A percentile compares a stretch with the other conserved stretches of the same genome.
Conservation (phyloP, 495 filamentous ascomycete genomes). For the Pyronema domesticum region DNA sequence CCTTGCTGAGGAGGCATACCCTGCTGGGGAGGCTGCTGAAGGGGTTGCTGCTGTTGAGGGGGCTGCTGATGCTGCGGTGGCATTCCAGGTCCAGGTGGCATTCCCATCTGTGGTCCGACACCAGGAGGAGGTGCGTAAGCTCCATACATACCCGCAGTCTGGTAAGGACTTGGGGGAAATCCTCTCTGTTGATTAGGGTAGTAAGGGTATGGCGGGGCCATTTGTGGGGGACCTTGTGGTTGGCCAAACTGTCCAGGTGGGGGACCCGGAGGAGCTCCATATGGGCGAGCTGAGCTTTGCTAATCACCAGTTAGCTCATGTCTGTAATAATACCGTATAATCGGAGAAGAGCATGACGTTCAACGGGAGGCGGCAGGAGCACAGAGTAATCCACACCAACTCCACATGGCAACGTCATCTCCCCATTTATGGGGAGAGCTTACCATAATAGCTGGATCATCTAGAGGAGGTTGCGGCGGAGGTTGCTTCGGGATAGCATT, state of each 20-base stretch:
- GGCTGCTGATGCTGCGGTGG: conserved; percentile 12
- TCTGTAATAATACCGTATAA: neutral
- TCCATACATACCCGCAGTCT: conserved; percentile 19
- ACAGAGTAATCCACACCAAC: neutral
- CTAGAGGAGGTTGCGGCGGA: conserved; percentile 55
- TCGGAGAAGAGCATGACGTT: neutral
- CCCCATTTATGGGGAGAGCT: conserved; percentile 26
- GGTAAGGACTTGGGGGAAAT: conserved; percentile 20
- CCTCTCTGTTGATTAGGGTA: conserved; percentile 15
- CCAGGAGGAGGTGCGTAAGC: conserved; percentile 17
- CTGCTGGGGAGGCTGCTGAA: neutral
- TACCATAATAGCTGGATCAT: conserved; percentile 96
- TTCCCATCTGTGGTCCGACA: conserved; percentile 13
- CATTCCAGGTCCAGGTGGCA: conserved; percentile 5
- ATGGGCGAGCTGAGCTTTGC: conserved; percentile 19
- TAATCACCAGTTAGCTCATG: conserved; percentile 2
- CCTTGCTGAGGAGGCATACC: neutral
- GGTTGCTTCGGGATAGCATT: conserved; percentile 50
- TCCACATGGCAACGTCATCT: neutral
- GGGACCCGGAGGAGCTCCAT: conserved; percentile 9
- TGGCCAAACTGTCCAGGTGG: conserved; percentile 9
- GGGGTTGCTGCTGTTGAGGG: conserved; percentile 22
- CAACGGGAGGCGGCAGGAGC: neutral
- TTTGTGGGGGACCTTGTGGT: conserved; percentile 10
- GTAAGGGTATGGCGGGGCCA: neutral